A percentile compares a stretch with the other conserved stretches of the same genome.
Evolutionary conservation across 495 filamentous ascomycete genomes (phyloP).

Genomic region (Staphylotrichum longicolle): DNA sequence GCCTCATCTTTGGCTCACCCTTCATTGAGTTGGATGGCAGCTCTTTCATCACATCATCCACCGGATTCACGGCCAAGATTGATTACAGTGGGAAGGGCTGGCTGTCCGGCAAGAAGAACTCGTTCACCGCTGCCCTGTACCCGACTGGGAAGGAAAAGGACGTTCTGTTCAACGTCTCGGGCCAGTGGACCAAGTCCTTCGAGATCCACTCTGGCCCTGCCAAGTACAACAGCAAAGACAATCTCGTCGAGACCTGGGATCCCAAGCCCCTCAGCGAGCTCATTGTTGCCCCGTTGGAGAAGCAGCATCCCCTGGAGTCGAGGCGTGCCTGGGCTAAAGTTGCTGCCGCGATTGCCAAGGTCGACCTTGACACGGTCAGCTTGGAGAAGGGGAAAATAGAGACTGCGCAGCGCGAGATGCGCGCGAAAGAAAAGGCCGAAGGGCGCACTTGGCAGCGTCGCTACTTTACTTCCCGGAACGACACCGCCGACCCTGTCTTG

Average conservation of each 20-base stretch:
- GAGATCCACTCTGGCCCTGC: constrained; percentile 68
- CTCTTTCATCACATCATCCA: constrained; percentile 79
- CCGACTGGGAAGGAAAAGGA: constrained; percentile 77
- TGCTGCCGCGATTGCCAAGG: constrained; percentile 69
- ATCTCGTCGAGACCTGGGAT: constrained; percentile 65
- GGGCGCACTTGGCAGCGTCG: constrained; percentile 77
- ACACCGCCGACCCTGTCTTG: constrained; percentile 54
- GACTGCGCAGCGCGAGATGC: constrained; percentile 80
- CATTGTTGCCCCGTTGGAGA: constrained; percentile 66
- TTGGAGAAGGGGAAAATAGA: constrained; percentile 86
- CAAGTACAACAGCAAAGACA: constrained; percentile 54
- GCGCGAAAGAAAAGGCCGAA: constrained; percentile 75
- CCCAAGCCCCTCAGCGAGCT: constrained; percentile 66
- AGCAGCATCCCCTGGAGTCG: constrained; percentile 85
- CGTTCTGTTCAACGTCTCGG: constrained; percentile 78
- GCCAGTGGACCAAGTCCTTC: constrained; percentile 88
- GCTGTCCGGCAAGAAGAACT: constrained; percentile 94
- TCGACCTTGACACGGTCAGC: constrained; percentile 79
- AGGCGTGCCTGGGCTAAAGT: constrained; percentile 87
- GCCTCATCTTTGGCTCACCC: constrained; percentile 83
- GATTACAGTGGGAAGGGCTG: constrained; percentile 91
- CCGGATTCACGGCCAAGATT: constrained; percentile 87
- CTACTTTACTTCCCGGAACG: constrained; percentile 66
- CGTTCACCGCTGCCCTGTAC: constrained; percentile 73
- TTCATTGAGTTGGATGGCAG: constrained; percentile 85